These are phyloP conservation scores for Saksenaea oblongispora DNA, from an alignment of 371 early-diverging fungal species.

Conservation along the genomic window DNA sequence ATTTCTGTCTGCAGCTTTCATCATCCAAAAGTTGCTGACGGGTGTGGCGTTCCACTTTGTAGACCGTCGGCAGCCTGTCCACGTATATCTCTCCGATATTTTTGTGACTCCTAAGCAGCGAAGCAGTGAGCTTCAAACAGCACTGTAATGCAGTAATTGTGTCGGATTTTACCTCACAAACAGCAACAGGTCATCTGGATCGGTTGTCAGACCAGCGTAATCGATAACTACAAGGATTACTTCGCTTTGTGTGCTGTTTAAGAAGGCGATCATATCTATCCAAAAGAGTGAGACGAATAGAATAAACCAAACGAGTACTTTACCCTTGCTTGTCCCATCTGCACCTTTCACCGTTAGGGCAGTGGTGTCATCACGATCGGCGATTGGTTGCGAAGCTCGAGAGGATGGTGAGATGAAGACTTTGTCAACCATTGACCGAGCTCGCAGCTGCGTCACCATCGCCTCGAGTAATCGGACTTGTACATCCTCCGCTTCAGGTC, in stretches of 20 bases:
- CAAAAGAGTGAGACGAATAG: slow-evolving; percentile 2
- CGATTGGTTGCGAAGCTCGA: no score
- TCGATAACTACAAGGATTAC: slow-evolving; percentile 9
- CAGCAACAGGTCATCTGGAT: slow-evolving; percentile 8
- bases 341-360: no score
- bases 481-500: no score
- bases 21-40: slow-evolving; percentile 11
- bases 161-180: slow-evolving; percentile 12
- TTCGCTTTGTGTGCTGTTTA: slow-evolving; percentile 4
- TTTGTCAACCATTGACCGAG: no score
- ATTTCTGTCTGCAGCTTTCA: slow-evolving; percentile 9
- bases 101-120: slow-evolving; percentile 4
- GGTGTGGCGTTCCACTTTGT: slow-evolving; percentile 11
- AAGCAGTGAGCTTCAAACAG: slow-evolving; percentile 10
- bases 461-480: no score
- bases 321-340: not conserved
- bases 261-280: slow-evolving; percentile 7
- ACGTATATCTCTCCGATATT: slow-evolving; percentile 7
- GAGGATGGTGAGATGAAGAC: no score
- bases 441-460: no score
- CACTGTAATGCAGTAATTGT: slow-evolving; percentile 2
- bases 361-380: no score
- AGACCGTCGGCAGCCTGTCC: not conserved
- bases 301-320: slow-evolving; percentile 3
- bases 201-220: slow-evolving; percentile 13